phyloP scores from a whole-genome alignment of 1,284 basidiomycete genomes.

The Schizophyllum amplum region DNA sequence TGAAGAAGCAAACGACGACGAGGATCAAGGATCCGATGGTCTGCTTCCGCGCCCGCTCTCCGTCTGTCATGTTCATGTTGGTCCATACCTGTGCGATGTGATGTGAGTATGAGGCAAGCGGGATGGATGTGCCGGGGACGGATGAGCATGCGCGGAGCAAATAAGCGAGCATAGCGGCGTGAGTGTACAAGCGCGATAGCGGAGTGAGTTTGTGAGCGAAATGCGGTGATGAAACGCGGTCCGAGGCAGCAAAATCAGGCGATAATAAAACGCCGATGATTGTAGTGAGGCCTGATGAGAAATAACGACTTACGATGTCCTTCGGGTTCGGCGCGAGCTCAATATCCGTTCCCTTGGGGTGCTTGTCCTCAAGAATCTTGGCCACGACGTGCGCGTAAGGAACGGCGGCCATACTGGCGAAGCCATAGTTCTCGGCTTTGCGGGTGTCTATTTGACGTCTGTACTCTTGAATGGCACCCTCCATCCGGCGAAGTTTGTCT shows the following conservation, averaged over 20 bases:
- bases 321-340: constrained; percentile 48
- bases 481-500: constrained; percentile 67
- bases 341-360: constrained; percentile 39
- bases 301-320: constrained; percentile 34
- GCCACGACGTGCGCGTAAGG: constrained; percentile 59
- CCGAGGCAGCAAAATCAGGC: no score
- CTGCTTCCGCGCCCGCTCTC: constrained; percentile 58
- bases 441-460: constrained; percentile 40
- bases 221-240: constrained; percentile 15
- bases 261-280: no score
- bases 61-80: constrained; percentile 73
- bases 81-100: constrained; percentile 58
- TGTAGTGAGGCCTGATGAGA: no score
- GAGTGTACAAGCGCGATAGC: background rate
- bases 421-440: constrained; percentile 58
- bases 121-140: no score
- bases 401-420: constrained; percentile 62
- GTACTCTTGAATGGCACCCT: constrained; percentile 51
- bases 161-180: background rate
- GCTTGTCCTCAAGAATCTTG: constrained; percentile 35
- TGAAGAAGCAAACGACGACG: constrained; percentile 76
- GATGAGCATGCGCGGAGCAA: no score
- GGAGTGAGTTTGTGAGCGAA: background rate
- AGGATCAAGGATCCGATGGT: constrained; percentile 73
- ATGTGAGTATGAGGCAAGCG: constrained; percentile 24